Conservation (phyloP, 352 stramenopile genomes). For the Saprolegnia parasitica region DNA sequence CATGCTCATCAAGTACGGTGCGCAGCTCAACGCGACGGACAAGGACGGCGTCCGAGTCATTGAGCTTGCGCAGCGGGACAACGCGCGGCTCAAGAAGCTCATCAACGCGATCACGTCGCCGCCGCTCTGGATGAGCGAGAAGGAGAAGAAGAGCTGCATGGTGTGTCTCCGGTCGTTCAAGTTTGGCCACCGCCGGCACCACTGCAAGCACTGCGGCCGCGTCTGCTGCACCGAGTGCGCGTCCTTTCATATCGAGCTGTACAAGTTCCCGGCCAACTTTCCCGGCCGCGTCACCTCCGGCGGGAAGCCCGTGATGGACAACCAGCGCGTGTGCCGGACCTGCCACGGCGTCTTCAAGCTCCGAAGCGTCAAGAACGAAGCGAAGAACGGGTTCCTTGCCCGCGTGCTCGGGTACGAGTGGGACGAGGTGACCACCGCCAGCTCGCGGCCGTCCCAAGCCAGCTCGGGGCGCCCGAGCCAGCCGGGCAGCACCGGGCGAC, state of each 20-base stretch:
- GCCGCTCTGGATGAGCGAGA: conserved; percentile 77
- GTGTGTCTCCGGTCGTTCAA: conserved; percentile 66
- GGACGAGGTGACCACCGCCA: conserved; percentile 49
- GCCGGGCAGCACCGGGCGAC: not conserved
- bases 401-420: conserved; percentile 80
- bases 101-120: conserved; percentile 71
- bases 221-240: conserved; percentile 84
- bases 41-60: conserved; percentile 67
- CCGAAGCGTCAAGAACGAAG: conserved; percentile 72
- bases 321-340: conserved; percentile 75
- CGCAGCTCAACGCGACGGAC: conserved; percentile 68
- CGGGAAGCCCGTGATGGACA: conserved; percentile 69
- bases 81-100: conserved; percentile 59
- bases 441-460: not conserved
- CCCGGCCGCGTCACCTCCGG: conserved; percentile 53
- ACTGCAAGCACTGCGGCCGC: conserved; percentile 80
- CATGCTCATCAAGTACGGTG: conserved; percentile 59
- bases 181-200: conserved; percentile 71
- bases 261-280: conserved; percentile 81
- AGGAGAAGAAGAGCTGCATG: conserved; percentile 68
- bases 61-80: conserved; percentile 73
- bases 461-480: not conserved
- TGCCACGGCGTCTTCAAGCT: conserved; percentile 85
- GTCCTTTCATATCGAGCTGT: conserved; percentile 70
- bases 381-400: conserved; percentile 79